phyloP scores from a whole-genome alignment of 441 rosid species.

The Theobroma grandiflorum region DNA sequence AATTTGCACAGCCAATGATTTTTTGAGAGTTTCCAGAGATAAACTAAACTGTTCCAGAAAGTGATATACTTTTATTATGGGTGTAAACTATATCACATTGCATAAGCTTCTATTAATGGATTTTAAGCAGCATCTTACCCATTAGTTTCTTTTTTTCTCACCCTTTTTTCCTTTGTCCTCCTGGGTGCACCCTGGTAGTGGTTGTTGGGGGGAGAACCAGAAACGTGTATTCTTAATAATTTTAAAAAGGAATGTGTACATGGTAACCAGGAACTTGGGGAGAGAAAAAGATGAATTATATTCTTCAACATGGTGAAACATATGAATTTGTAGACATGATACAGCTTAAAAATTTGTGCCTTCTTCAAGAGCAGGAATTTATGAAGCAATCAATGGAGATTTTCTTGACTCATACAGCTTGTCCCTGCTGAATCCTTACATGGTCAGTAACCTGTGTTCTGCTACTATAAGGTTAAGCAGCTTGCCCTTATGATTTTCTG shows the following conservation, averaged over 20 bases:
- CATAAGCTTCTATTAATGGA: background rate
- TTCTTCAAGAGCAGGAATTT: constrained; percentile 59
- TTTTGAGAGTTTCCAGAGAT: background rate
- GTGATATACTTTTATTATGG: constrained; percentile 3
- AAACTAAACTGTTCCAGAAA: background rate
- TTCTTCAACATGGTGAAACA: background rate
- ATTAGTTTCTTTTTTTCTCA: background rate
- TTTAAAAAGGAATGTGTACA: background rate
- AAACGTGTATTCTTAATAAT: constrained; percentile 13
- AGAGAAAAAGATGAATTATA: background rate
- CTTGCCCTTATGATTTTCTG: constrained; percentile 21
- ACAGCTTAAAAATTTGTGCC: background rate
- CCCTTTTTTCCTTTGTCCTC: background rate
- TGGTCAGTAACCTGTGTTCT: constrained; percentile 58
- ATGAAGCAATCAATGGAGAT: constrained; percentile 78
- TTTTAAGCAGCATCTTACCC: background rate
- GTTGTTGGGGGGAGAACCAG: background rate
- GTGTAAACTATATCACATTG: background rate
- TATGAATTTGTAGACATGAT: background rate
- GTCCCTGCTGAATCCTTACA: constrained; percentile 92
- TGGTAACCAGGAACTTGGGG: background rate
- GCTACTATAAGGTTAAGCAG: constrained; percentile 15
- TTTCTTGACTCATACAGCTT: constrained; percentile 76
- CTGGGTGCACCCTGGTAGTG: background rate
- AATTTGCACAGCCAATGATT: background rate